Conservation (phyloP, 139 green algal genomes). For the Picocystis salinarum region DNA sequence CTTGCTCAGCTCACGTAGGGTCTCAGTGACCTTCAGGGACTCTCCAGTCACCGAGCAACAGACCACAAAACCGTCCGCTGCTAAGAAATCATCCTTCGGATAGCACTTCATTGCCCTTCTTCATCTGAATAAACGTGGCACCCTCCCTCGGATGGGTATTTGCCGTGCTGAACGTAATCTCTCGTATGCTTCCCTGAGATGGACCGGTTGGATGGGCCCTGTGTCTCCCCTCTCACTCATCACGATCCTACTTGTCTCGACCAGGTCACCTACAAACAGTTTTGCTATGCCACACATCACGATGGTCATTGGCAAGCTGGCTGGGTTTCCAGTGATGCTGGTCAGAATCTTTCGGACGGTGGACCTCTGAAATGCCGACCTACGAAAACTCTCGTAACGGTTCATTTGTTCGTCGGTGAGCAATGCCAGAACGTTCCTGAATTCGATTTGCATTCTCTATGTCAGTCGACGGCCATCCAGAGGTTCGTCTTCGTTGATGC, state of each 20-base stretch:
- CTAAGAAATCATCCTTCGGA: too few species aligned
- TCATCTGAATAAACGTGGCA: too few species aligned
- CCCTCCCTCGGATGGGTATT: too few species aligned
- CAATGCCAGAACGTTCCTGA: constrained; percentile 17
- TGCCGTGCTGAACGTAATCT: too few species aligned
- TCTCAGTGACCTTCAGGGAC: constrained; percentile 9
- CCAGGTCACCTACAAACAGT: constrained; percentile 52
- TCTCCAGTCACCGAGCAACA: too few species aligned
- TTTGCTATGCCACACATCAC: constrained; percentile 47
- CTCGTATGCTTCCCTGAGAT: constrained; percentile 13
- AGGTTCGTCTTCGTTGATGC: not conserved
- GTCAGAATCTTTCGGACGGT: constrained; percentile 32
- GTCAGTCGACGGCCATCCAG: too few species aligned
- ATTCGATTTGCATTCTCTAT: not conserved
- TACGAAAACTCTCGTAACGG: constrained; percentile 39
- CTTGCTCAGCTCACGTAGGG: not conserved
- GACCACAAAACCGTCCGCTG: too few species aligned
- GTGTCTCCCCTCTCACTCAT: constrained; percentile 15
- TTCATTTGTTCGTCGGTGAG: constrained; percentile 46
- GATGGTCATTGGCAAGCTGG: constrained; percentile 26
- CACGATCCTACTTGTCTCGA: constrained; percentile 33
- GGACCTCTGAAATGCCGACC: constrained; percentile 26
- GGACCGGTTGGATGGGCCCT: constrained; percentile 13
- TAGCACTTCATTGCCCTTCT: too few species aligned
- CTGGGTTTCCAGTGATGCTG: constrained; percentile 9